Conservation (phyloP, 495 filamentous ascomycete species). For the Patellaria atrata region DNA sequence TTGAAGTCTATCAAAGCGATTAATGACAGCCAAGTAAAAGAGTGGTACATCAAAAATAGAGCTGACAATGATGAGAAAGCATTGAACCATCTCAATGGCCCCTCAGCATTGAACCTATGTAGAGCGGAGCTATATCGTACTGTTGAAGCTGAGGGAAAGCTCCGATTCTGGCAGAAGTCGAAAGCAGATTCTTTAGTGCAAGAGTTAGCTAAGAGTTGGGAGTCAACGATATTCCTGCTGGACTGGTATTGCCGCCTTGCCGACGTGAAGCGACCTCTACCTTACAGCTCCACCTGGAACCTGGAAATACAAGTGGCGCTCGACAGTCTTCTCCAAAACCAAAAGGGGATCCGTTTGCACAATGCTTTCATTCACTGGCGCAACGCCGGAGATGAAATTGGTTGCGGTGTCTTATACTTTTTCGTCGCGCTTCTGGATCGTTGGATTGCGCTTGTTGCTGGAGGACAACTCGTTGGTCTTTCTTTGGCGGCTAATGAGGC, state of each 20-base stretch:
- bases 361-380: slow-evolving; percentile 50
- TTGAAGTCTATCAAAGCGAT: slow-evolving; percentile 21
- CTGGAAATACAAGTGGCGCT: slow-evolving; percentile 41
- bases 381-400: slow-evolving; percentile 40
- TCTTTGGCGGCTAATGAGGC: slow-evolving; percentile 26
- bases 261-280: slow-evolving; percentile 35
- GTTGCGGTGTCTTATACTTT: slow-evolving; percentile 44
- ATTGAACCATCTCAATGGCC: not conserved
- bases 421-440: slow-evolving; percentile 45
- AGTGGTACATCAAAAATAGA: slow-evolving; percentile 15
- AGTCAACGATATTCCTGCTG: slow-evolving; percentile 43
- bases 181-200: slow-evolving; percentile 34
- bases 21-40: slow-evolving; percentile 23
- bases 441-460: slow-evolving; percentile 40
- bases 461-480: slow-evolving; percentile 33
- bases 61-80: not conserved
- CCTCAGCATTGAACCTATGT: slow-evolving; percentile 24
- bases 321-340: slow-evolving; percentile 37
- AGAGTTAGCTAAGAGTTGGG: slow-evolving; percentile 37
- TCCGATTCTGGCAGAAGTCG: slow-evolving; percentile 29
- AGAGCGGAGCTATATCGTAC: slow-evolving; percentile 33
- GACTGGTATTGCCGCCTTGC: slow-evolving; percentile 44
- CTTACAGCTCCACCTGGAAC: slow-evolving; percentile 49
- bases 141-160: slow-evolving; percentile 31
- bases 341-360: slow-evolving; percentile 45